Conservation (phyloP, 768 basidiomycete genomes). For the Leccinellum luteum region DNA sequence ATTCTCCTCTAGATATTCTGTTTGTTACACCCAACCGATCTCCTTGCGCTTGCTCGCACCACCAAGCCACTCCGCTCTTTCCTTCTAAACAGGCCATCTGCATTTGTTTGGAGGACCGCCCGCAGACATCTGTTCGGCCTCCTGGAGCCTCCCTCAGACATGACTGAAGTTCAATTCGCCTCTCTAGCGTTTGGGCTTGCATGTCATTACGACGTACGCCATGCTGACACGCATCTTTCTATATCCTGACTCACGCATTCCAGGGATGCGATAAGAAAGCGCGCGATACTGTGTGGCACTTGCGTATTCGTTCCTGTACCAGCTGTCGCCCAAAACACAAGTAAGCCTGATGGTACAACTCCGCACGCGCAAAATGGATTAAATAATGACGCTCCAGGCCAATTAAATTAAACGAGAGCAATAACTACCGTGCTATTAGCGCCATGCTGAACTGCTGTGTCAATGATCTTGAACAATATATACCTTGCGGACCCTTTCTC, state of each 20-base stretch:
- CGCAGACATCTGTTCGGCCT: constrained; percentile 37
- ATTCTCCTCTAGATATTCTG: constrained; percentile 37
- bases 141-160: constrained; percentile 44
- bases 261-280: constrained; percentile 27
- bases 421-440: constrained; percentile 7
- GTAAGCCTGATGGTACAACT: constrained; percentile 13
- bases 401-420: constrained; percentile 12
- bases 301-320: constrained; percentile 33
- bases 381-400: constrained; percentile 12
- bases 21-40: constrained; percentile 43
- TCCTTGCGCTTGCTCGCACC: constrained; percentile 45
- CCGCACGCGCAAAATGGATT: not conserved
- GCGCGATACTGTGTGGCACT: constrained; percentile 30
- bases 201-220: constrained; percentile 38
- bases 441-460: constrained; percentile 8
- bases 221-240: not conserved
- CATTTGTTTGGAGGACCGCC: constrained; percentile 34
- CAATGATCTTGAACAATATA: constrained; percentile 18
- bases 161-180: constrained; percentile 50
- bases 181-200: constrained; percentile 46
- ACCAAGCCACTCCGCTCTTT: constrained; percentile 40
- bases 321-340: constrained; percentile 24
- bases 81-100: constrained; percentile 33
- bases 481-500: constrained; percentile 28
- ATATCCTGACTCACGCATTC: not conserved